Base-by-base conservation (phyloP, 345 rosid genomes). In the Leavenworthia alabamica region DNA sequence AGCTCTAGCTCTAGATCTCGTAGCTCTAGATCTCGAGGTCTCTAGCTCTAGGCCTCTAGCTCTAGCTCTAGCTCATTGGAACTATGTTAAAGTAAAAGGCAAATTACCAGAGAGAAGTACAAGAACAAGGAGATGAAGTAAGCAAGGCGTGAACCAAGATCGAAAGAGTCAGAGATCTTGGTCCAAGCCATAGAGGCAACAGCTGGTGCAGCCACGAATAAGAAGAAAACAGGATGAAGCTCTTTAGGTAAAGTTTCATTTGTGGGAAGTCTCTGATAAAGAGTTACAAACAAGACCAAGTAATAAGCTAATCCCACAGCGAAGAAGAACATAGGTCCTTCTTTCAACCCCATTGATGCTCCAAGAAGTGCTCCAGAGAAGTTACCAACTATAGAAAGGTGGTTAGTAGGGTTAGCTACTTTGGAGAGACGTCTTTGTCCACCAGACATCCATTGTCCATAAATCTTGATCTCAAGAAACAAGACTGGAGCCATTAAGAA, bases 391-490 rank as follows among this genome's bases (percentile, higher is more conserved):
- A 88, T 47, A 0, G 96, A 72, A 8, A 91, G 81, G 78, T 91
- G 98, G 63, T 88, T 88, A 1, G 98, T 82, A 49, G 96, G 98
- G 43, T 91, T 91, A 7, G 98, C 98, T 41, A 91, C 96, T 54
- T 86, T 84, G 2, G 98, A 91, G 53, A 88, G 96, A 68, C 98
- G 77, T 52, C 96, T 37, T 50, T 83, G 92, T 1, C 98, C 95
- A 6, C 95, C 95, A 0, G 92, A 88, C 98, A 91, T 91, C 98
- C 96, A 91, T 66, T 88, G 98, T 19, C 98, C 98, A 16, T 91
- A 91, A 27, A 91, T 82, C 70, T 88, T 91, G 16, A 88, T 80
- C 75, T 86, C 98, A 3, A 88, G 83, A 47, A 66, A 54, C 49
- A 91, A 79, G 61, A 88, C 46, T 2, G 98, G 98, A 14, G 84